Evolutionary conservation across 805 yeast species (phyloP).

Genomic region (Ogataea minuta): DNA sequence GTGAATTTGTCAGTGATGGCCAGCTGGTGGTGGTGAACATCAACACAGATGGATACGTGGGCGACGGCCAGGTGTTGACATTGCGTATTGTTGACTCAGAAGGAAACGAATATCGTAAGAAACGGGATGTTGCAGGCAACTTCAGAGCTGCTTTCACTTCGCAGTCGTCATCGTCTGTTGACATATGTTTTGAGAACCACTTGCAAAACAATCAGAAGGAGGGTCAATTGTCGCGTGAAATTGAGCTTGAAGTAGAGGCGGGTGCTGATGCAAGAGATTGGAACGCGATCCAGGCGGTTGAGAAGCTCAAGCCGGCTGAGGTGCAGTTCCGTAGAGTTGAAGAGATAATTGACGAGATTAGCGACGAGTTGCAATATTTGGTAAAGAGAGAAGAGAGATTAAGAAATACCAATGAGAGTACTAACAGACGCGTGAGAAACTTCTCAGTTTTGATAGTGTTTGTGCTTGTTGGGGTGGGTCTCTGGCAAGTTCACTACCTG

Average conservation of each 20-base stretch:
- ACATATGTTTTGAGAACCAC: conserved; percentile 82
- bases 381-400: conserved; percentile 85
- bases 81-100: conserved; percentile 68
- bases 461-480: conserved; percentile 74
- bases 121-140: conserved; percentile 71
- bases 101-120: conserved; percentile 83
- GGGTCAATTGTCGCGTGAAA: conserved; percentile 53
- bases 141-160: conserved; percentile 81
- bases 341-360: conserved; percentile 81
- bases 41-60: conserved; percentile 66
- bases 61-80: conserved; percentile 84
- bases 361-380: conserved; percentile 76
- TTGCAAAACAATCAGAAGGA: conserved; percentile 40
- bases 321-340: conserved; percentile 84
- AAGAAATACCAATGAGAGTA: conserved; percentile 96
- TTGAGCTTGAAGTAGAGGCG: conserved; percentile 89
- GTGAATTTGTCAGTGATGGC: conserved; percentile 85
- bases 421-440: conserved; percentile 87
- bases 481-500: conserved; percentile 90
- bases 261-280: conserved; percentile 98
- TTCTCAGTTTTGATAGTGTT: conserved; percentile 72
- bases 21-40: conserved; percentile 85
- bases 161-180: conserved; percentile 79
- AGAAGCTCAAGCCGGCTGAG: conserved; percentile 90
- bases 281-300: conserved; percentile 91